phyloP scores from a whole-genome alignment of 78 protist genomes.

The Dictyostelium firmibasis region DNA sequence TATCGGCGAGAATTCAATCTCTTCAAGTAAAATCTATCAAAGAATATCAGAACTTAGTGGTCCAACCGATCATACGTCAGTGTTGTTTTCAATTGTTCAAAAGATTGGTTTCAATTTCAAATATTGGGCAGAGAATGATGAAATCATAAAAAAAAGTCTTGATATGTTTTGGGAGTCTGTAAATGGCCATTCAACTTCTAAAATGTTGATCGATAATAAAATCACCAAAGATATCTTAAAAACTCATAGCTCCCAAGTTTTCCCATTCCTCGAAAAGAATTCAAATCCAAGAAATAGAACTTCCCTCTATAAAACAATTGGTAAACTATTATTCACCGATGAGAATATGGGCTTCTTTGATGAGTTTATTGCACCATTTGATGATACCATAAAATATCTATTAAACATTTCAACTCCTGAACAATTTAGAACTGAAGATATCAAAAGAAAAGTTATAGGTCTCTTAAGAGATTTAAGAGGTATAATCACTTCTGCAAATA shows the following conservation, averaged over 20 bases:
- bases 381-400: background rate
- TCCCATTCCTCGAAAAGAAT: constrained; percentile 55
- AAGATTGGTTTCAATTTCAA: constrained; percentile 75
- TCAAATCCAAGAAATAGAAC: constrained; percentile 30
- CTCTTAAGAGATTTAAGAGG: constrained; percentile 56
- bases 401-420: constrained; percentile 7
- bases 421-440: constrained; percentile 29
- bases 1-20: constrained; percentile 53
- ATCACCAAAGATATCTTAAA: constrained; percentile 40
- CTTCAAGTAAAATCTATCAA: constrained; percentile 39
- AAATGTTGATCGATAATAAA: constrained; percentile 13
- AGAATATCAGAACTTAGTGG: constrained; percentile 23
- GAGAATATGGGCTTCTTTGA: constrained; percentile 52
- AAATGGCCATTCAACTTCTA: constrained; percentile 52
- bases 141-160: constrained; percentile 56
- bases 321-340: constrained; percentile 46
- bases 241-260: constrained; percentile 22
- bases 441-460: constrained; percentile 25
- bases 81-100: constrained; percentile 50
- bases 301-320: constrained; percentile 17
- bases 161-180: constrained; percentile 67
- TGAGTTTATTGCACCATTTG: constrained; percentile 48
- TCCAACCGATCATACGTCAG: constrained; percentile 44
- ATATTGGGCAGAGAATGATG: constrained; percentile 51
- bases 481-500: constrained; percentile 4